Percentiles rank a stretch among this genome's conserved stretches.
phyloP scores from a whole-genome alignment of 1,139 yeast genomes.

The Diutina scorzettiae region DNA sequence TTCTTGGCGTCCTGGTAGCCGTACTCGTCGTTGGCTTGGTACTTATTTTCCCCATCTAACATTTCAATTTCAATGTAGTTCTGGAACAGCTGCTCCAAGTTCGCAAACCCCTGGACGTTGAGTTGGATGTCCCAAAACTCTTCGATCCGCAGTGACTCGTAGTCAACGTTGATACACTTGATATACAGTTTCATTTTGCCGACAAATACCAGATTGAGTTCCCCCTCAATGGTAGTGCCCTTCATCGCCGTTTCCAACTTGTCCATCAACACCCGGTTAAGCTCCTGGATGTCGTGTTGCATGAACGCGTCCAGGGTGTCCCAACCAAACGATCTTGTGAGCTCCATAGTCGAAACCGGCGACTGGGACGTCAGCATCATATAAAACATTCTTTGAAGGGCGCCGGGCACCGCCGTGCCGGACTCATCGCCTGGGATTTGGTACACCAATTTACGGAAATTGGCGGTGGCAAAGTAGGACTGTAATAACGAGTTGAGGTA shows the following conservation, averaged over 20 bases:
- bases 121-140: slow-evolving; percentile 98
- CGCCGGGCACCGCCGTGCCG: slow-evolving; percentile 52
- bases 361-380: slow-evolving; percentile 58
- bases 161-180: slow-evolving; percentile 88
- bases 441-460: slow-evolving; percentile 76
- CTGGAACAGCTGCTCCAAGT: slow-evolving; percentile 63
- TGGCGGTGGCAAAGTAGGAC: slow-evolving; percentile 76
- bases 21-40: slow-evolving; percentile 73
- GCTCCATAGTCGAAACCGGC: slow-evolving; percentile 75
- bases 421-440: slow-evolving; percentile 61
- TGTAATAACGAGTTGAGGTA: slow-evolving; percentile 85
- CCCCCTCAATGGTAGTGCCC: slow-evolving; percentile 73
- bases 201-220: slow-evolving; percentile 73
- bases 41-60: slow-evolving; percentile 89
- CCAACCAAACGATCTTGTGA: slow-evolving; percentile 95
- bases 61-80: slow-evolving; percentile 84
- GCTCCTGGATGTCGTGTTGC: slow-evolving; percentile 96
- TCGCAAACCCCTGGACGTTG: slow-evolving; percentile 75
- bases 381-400: slow-evolving; percentile 81
- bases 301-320: slow-evolving; percentile 91
- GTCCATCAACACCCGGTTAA: slow-evolving; percentile 93
- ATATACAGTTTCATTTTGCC: slow-evolving; percentile 95
- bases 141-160: slow-evolving; percentile 83
- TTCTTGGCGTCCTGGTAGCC: slow-evolving; percentile 96
- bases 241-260: slow-evolving; percentile 86